These are phyloP conservation scores for Diplocarpon rosae DNA, from an alignment of 2,329 filamentous ascomycete genomes.

Conservation along the genomic window DNA sequence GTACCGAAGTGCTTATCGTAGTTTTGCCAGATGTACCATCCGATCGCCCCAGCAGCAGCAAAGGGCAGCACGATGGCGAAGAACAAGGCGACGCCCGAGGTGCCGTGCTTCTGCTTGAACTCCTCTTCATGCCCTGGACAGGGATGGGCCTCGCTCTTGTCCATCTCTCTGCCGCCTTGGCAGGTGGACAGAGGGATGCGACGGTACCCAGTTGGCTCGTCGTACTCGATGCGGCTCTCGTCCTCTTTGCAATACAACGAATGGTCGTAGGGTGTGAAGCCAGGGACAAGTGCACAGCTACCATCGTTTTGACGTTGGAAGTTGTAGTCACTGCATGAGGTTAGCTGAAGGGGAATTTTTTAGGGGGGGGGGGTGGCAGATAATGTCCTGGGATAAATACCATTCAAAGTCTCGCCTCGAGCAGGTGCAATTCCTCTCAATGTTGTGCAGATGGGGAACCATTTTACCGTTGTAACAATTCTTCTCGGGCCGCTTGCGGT, in stretches of 20 bases:
- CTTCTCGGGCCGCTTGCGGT: constrained; percentile 73
- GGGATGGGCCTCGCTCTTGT: constrained; percentile 47
- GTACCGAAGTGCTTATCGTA: constrained; percentile 88
- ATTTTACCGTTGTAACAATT: constrained; percentile 74
- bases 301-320: constrained; percentile 70
- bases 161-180: constrained; percentile 60
- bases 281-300: constrained; percentile 65
- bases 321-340: constrained; percentile 67
- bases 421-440: constrained; percentile 69
- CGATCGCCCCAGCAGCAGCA: constrained; percentile 55
- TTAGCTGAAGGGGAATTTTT: constrained; percentile 16
- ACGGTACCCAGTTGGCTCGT: constrained; percentile 77
- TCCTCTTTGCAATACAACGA: constrained; percentile 47
- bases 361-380: too few species aligned
- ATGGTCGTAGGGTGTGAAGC: constrained; percentile 54
- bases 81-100: constrained; percentile 67
- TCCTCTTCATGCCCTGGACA: constrained; percentile 78
- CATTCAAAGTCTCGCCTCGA: constrained; percentile 85
- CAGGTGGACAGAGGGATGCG: constrained; percentile 86
- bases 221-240: constrained; percentile 65
- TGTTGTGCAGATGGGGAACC: constrained; percentile 59
- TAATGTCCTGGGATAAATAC: constrained; percentile 39
- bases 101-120: constrained; percentile 62
- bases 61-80: constrained; percentile 74
- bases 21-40: constrained; percentile 76